Base-by-base conservation (phyloP, 495 filamentous ascomycete species). In the Haplographium delicatum region DNA sequence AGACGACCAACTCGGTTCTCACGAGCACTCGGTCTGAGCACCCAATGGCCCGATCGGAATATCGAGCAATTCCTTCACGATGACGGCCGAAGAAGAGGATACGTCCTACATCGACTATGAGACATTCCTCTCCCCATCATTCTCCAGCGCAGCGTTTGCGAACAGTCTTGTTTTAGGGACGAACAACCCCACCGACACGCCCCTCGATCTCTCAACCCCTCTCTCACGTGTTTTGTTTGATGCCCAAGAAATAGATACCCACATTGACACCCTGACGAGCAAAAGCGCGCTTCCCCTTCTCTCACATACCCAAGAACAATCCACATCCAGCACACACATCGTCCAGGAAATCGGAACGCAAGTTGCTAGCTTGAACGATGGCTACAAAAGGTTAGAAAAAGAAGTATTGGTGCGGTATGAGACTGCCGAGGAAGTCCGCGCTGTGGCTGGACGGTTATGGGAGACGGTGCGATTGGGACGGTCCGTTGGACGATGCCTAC, bases 101-200 rank as follows among this genome's bases (percentile, higher is more conserved):
- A 77, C 82, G 15, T 95, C 91, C 13, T 98, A 98, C 72, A 91
- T 98, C 65, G 90, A 98, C 74, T 96, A 96, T 69, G 88, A 95
- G 60, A 73, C 87, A 57, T 95, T 98, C 68, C 77, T 96, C 53
- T 82, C 86, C 56, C 89, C 91, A 2, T 61, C 74, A 40, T 97
- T 98, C 72, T 85, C 80, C 9, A 76, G 94, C 2, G 65, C 84
- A 37, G 66, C 79, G 26, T 96, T 96, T 60, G 91, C 93, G 58
- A 94, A 95, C 67, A 81, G 81, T 22, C 80, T 98, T 34, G 87
- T 97, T 26, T 79, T 88, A 26, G 75, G 79, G 38, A 97, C 93
- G 47, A 96, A 96, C 73, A 93, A 96, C 75, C 78, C 88, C 35
- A 85, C 81, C 57, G 93, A 97, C 67, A 86, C 84, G 3, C 84